Evolutionary conservation across 257 asterid species (phyloP).

Genomic region (Schizonepeta tenuifolia): DNA sequence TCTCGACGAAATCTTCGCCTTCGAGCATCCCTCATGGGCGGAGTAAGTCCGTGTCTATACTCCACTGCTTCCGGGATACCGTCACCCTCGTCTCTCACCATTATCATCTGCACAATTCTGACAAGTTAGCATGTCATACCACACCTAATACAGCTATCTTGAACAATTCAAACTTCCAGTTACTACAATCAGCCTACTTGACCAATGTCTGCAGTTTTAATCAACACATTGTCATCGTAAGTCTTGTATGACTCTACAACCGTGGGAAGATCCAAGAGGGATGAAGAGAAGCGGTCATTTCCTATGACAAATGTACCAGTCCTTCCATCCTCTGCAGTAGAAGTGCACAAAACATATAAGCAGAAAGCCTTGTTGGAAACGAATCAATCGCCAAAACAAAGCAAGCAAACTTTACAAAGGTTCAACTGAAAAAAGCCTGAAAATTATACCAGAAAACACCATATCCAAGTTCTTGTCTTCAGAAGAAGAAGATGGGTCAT

Average conservation of each 20-base stretch:
- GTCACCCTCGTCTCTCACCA: constrained; percentile 58
- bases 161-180: neutral
- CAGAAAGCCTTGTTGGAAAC: neutral
- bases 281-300: constrained; percentile 78
- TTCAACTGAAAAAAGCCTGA: neutral
- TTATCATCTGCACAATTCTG: constrained; percentile 50
- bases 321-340: constrained; percentile 84
- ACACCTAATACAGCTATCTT: constrained; percentile 10
- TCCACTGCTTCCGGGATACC: constrained; percentile 53
- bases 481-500: constrained; percentile 72
- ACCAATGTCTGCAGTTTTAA: constrained; percentile 93
- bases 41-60: constrained; percentile 77
- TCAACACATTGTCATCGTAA: constrained; percentile 85
- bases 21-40: constrained; percentile 96
- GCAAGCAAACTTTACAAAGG: neutral
- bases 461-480: constrained; percentile 79
- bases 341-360: constrained; percentile 12
- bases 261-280: constrained; percentile 91
- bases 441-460: constrained; percentile 64
- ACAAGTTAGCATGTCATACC: constrained; percentile 21
- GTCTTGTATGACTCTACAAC: constrained; percentile 92
- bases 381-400: neutral
- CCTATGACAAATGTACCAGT: constrained; percentile 80
- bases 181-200: constrained; percentile 58
- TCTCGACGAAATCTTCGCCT: constrained; percentile 95